These are phyloP conservation scores for Psilocybe cubensis DNA, from an alignment of 768 basidiomycete genomes.

Conservation along the genomic window DNA sequence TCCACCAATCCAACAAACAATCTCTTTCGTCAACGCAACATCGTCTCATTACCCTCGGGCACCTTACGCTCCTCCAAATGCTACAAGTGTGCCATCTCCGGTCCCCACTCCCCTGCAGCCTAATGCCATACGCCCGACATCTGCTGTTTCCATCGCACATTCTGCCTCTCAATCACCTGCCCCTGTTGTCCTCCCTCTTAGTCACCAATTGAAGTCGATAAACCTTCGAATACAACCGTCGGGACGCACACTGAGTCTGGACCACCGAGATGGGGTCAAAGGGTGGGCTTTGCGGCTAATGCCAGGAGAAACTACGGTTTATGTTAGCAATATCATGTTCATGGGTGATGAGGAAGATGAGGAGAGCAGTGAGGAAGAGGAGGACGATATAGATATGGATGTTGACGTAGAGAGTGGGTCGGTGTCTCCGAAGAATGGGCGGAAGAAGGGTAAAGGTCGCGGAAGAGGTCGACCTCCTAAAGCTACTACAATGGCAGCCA, in stretches of 20 bases:
- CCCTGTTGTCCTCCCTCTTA: constrained; percentile 31
- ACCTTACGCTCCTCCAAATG: constrained; percentile 45
- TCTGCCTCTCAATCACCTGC: constrained; percentile 37
- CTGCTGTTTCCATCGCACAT: constrained; percentile 24
- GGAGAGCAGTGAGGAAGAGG: constrained; percentile 58
- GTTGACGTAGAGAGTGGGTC: constrained; percentile 35
- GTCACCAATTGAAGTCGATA: constrained; percentile 55
- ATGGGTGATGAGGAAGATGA: constrained; percentile 62
- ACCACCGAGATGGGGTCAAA: constrained; percentile 72
- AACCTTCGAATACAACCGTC: constrained; percentile 60
- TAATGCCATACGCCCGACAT: constrained; percentile 22
- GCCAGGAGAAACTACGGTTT: constrained; percentile 57
- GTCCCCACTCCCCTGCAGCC: constrained; percentile 13
- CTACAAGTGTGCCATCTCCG: constrained; percentile 15
- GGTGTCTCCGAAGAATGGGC: constrained; percentile 45
- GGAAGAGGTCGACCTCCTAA: constrained; percentile 42
- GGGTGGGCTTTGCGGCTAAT: constrained; percentile 71
- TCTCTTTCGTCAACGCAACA: constrained; percentile 35
- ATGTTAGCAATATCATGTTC: constrained; percentile 57
- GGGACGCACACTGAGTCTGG: constrained; percentile 60
- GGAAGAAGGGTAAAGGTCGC: constrained; percentile 42
- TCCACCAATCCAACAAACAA: constrained; percentile 31
- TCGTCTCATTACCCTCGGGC: constrained; percentile 60
- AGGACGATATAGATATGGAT: constrained; percentile 50
- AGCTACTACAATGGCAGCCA: constrained; percentile 23